phyloP scores from a whole-genome alignment of 1,284 basidiomycete genomes.

The Meira miltonrushii region DNA sequence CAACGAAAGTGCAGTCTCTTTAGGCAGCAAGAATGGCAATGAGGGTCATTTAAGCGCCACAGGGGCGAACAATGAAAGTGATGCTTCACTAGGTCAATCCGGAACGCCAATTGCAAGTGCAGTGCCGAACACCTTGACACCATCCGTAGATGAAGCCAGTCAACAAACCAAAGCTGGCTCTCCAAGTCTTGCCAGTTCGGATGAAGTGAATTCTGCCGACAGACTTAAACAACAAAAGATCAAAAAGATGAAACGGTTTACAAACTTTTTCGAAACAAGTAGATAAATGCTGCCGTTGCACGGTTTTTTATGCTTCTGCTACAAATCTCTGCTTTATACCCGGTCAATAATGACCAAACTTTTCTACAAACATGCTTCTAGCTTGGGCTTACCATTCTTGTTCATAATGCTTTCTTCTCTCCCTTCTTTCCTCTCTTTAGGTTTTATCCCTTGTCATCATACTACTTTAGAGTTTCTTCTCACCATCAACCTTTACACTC shows the following conservation, averaged over 20 bases:
- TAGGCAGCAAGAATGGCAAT: not conserved
- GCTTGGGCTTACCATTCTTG: not conserved
- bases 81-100: too few relatives aligned
- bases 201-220: not conserved
- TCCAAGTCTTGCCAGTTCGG: conserved; percentile 1
- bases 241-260: conserved; percentile 3
- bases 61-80: too few relatives aligned
- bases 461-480: not conserved
- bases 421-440: not conserved
- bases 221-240: not conserved
- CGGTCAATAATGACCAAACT: not conserved
- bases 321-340: not conserved
- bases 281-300: not conserved
- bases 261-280: conserved; percentile 4
- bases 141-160: not conserved
- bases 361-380: not conserved
- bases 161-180: not conserved
- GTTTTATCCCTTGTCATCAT: not conserved
- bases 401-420: not conserved
- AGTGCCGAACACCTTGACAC: too few relatives aligned
- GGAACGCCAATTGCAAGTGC: too few relatives aligned
- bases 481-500: not conserved
- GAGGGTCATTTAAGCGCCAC: not conserved
- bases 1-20: not conserved
- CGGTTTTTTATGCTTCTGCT: not conserved